Conservation (phyloP, 2,329 filamentous ascomycete species). For the Nannizziopsis arthrosporioides region DNA sequence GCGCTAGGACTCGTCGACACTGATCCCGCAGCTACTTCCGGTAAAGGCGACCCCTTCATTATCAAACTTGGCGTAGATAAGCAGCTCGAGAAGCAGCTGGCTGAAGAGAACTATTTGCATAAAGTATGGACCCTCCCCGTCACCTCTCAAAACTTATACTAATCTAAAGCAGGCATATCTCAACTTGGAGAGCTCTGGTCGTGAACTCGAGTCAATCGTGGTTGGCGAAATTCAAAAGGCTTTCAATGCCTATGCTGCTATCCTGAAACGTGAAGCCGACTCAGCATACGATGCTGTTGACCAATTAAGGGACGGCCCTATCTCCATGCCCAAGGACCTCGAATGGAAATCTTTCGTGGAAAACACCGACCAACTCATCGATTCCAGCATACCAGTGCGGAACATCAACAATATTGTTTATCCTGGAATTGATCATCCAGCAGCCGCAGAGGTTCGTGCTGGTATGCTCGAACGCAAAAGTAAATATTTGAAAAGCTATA, state of each 20-base stretch:
- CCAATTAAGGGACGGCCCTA: slow-evolving; percentile 68
- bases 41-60: slow-evolving; percentile 87
- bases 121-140: slow-evolving; percentile 46
- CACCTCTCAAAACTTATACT: not conserved
- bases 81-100: slow-evolving; percentile 81
- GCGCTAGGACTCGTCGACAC: slow-evolving; percentile 66
- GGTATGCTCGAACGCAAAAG: slow-evolving; percentile 94
- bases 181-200: slow-evolving; percentile 85
- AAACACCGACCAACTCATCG: slow-evolving; percentile 72
- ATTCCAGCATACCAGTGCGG: slow-evolving; percentile 68
- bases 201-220: slow-evolving; percentile 90
- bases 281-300: slow-evolving; percentile 67
- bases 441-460: slow-evolving; percentile 72
- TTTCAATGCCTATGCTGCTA: slow-evolving; percentile 84
- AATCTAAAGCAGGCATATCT: slow-evolving; percentile 59
- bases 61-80: slow-evolving; percentile 75
- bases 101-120: slow-evolving; percentile 95
- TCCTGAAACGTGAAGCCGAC: slow-evolving; percentile 82
- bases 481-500: slow-evolving; percentile 97
- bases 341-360: slow-evolving; percentile 82
- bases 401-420: slow-evolving; percentile 76
- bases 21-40: slow-evolving; percentile 61
- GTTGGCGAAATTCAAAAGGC: slow-evolving; percentile 97
- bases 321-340: slow-evolving; percentile 85
- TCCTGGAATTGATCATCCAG: slow-evolving; percentile 75